These are phyloP conservation scores for Sclerotinia spermophila DNA, from an alignment of 2,329 filamentous ascomycete genomes.

Conservation along the genomic window DNA sequence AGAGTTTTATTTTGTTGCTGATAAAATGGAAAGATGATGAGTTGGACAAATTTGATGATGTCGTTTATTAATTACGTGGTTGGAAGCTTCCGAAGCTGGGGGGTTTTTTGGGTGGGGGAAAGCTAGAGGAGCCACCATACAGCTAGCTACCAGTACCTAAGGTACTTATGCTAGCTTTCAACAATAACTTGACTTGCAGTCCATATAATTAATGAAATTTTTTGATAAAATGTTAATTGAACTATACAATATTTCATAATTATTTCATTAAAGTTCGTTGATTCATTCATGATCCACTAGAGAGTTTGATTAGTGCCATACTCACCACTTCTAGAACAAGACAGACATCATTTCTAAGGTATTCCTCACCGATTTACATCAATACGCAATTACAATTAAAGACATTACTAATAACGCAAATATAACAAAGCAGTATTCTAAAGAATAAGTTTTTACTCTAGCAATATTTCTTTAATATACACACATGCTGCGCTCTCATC, in stretches of 20 bases:
- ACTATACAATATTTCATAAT: background rate
- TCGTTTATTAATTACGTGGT: background rate
- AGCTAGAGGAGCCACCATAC: background rate
- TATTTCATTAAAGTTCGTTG: background rate
- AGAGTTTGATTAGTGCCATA: background rate
- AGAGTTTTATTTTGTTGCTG: background rate
- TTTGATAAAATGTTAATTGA: background rate
- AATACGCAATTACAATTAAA: background rate
- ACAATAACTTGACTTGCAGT: background rate
- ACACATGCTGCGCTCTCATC: slow-evolving; percentile 14
- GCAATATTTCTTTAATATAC: slow-evolving; percentile 15
- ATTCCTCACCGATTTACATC: background rate
- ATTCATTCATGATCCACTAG: background rate
- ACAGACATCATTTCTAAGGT: background rate
- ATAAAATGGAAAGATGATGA: background rate
- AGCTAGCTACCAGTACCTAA: background rate
- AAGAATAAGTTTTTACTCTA: slow-evolving; percentile 13
- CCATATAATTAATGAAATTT: background rate
- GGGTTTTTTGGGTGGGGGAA: slow-evolving; percentile 2
- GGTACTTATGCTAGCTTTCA: background rate
- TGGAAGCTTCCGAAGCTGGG: background rate
- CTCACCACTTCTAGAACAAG: background rate
- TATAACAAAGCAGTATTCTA: background rate
- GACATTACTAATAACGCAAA: background rate
- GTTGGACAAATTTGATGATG: background rate